phyloP scores from a whole-genome alignment of 306 rosid genomes.

The Delonix regia region DNA sequence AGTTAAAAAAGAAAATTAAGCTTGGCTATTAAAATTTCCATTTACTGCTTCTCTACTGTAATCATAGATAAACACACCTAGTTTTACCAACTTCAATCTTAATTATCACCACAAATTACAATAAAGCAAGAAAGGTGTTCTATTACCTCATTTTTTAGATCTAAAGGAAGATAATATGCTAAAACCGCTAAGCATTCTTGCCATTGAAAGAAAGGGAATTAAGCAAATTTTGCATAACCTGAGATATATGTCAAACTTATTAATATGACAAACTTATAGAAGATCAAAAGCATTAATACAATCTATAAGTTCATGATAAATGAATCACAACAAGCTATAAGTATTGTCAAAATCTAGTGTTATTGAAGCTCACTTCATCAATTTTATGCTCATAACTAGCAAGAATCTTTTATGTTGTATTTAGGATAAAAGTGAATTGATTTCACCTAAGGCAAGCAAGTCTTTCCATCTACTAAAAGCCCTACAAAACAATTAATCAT shows the following conservation, averaged over 20 bases:
- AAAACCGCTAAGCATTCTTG: slow-evolving; percentile 97
- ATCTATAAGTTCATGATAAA: not conserved
- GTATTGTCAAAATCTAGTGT: slow-evolving; percentile 2
- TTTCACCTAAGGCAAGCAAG: slow-evolving; percentile 98
- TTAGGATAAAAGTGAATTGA: slow-evolving; percentile 35
- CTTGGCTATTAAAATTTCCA: too few relatives aligned
- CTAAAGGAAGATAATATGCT: slow-evolving; percentile 92
- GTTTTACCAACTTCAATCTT: too few relatives aligned
- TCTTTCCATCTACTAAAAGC: slow-evolving; percentile 98
- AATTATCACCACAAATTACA: too few relatives aligned
- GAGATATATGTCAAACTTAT: slow-evolving; percentile 42
- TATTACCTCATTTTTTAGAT: slow-evolving; percentile 76
- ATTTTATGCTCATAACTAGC: slow-evolving; percentile 95
- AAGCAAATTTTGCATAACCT: slow-evolving; percentile 94
- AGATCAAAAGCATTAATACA: slow-evolving; percentile 19
- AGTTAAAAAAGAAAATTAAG: too few relatives aligned
- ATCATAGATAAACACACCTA: too few relatives aligned
- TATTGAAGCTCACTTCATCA: slow-evolving; percentile 69
- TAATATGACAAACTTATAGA: slow-evolving; percentile 27
- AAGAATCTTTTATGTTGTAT: slow-evolving; percentile 88
- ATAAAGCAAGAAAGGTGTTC: slow-evolving; percentile 12
- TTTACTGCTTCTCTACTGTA: too few relatives aligned
- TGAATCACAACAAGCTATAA: slow-evolving; percentile 7
- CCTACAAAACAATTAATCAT: too few relatives aligned
- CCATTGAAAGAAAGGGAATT: slow-evolving; percentile 96